These are phyloP conservation scores for Prunus mongolica DNA, from an alignment of 306 rosid species.

Conservation along the genomic window DNA sequence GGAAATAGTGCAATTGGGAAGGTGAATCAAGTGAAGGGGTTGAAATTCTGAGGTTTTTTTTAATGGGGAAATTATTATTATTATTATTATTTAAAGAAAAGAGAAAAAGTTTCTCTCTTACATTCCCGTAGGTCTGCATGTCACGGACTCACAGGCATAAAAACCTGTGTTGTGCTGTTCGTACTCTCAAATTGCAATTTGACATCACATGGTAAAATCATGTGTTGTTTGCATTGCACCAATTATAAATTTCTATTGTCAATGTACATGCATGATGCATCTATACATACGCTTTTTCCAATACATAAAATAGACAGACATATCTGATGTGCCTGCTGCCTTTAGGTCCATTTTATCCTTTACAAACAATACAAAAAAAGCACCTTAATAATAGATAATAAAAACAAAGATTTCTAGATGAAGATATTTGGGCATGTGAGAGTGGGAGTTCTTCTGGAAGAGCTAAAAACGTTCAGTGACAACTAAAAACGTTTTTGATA, in stretches of 20 bases:
- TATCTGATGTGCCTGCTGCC: neutral
- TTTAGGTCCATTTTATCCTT: no score
- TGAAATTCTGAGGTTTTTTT: neutral
- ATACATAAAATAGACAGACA: no score
- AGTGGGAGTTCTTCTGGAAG: no score
- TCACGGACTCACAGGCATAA: conserved; percentile 21
- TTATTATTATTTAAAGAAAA: neutral
- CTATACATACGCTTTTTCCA: no score
- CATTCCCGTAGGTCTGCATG: neutral
- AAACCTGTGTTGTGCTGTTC: neutral
- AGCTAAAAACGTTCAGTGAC: no score
- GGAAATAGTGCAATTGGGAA: neutral
- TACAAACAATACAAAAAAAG: no score
- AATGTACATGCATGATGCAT: neutral
- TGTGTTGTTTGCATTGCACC: neutral
- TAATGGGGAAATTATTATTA: neutral
- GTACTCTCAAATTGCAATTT: neutral
- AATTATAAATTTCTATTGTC: neutral
- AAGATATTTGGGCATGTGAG: no score
- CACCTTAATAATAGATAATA: no score
- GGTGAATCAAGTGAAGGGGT: neutral
- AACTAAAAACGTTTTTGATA: fast-evolving
- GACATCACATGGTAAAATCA: conserved; percentile 8
- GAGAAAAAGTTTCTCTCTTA: neutral
- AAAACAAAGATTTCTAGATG: no score